Base-by-base conservation (phyloP, 108 stramenopile species). In the Cyclostephanos tholiformis region DNA sequence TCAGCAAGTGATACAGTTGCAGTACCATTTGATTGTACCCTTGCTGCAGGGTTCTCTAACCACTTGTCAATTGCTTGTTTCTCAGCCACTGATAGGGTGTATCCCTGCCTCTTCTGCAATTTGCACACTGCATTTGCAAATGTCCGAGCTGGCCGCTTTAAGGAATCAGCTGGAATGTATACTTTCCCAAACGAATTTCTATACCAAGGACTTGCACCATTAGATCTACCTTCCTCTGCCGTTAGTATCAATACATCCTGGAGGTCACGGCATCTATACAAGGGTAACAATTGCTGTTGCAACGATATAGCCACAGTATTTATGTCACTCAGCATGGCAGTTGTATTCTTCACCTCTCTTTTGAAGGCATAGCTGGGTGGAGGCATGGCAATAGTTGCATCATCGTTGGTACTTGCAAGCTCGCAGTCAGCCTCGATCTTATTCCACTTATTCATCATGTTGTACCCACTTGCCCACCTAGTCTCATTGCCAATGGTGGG, bases 51-150 rank as follows among this genome's bases (percentile, higher is more conserved):
- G 14, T 20, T 32, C 36, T 62, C 36, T 14, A 62, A 30, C 61
- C 61, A 62, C 13, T 62, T 62, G 20, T 30, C 27, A 14, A 62
- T 62, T 36, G 25, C 61, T 30, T 16, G 30, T 36, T 32, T 62
- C 61, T 62, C 61, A 20, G 8, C 30, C 16, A 32, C 61, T 20
- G 25, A 20, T 20, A 62, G 61, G 30, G 10, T 30, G 30, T 32
- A 20, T 14, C 11, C 30, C 9, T 62, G 20, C 13, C 61, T 26
- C 30, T 62, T 62, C 30, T 62, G 61, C 61, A 30, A 25, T 62
- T 62, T 62, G 30, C 61, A 62, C 8, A 62, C 61, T 62, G 61
- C 61, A 30, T 32, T 62, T 32, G 30, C 61, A 62, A 62, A 62
- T 16, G 25, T 36, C 25, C 29, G 13, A 32, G n/a, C 30, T 20